Evolutionary conservation across 2,329 filamentous ascomycete genomes (phyloP), one percentile per base, ranked within the genome.

Genomic region (Alternaria atra): DNA sequence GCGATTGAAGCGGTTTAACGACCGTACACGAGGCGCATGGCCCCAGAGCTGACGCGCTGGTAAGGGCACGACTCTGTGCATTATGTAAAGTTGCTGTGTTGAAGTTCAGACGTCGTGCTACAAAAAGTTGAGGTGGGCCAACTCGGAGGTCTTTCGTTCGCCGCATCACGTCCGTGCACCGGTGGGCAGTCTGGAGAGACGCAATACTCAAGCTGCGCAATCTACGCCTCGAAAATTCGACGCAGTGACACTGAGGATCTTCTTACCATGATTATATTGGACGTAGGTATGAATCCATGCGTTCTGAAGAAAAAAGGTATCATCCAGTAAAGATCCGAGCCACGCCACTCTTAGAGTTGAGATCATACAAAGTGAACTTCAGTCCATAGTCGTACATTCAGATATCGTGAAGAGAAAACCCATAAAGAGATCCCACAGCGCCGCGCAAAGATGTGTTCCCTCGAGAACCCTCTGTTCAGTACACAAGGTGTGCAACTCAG

Each of bases 11-110:
- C 73, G 74, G 56, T 70, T 64, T 72, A 77, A 43, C 15, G 80
- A 81, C 72, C 81, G 77, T 32, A 82, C 79, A 54, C 82, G 81
- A 46, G 82, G 81, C 61, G 80, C 80, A 74, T 83, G 81, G 61
- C 80, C 80, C 82, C 81, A 83, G 73, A 83, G 80, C 75, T 78
- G 73, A 32, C 72, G 75, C 55, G 75, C 73, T 66, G 73, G 70
- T 63, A 71, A 63, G 43, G 73, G 69, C 37, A 73, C 61, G 32
- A 70, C 43, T 61, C 69, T 56, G 48, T 72, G 64, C 73, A 76
- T 75, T 30, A 55, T 63, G 54, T 48, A n/a, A 37, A 32, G 40
- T 43, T 35, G 59, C 44, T 52, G 53, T 61, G 55, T 57, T 57
- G 52, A 27, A 40, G 44, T 20, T 23, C 20, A 5, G 25, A 48